These are phyloP conservation scores for Trifolium subterraneum DNA, from an alignment of 306 rosid species.

Conservation along the genomic window DNA sequence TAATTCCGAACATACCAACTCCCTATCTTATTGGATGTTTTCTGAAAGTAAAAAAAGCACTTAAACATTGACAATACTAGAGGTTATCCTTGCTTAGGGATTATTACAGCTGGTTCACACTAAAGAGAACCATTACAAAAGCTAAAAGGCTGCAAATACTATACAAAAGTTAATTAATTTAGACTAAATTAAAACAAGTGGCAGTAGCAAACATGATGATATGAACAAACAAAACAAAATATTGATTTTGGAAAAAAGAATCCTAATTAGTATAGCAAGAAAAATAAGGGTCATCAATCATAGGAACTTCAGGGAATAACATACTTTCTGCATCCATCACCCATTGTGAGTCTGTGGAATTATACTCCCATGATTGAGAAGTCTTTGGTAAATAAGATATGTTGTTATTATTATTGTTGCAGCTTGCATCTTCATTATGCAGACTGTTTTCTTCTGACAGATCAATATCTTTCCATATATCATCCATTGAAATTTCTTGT, in stretches of 20 bases:
- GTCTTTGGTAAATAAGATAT: slow-evolving; percentile 52
- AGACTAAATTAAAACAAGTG: slow-evolving; percentile 17
- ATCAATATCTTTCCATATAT: slow-evolving; percentile 89
- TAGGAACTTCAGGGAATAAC: slow-evolving; percentile 52
- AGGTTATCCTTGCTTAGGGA: slow-evolving; percentile 43
- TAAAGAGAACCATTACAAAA: slow-evolving; percentile 44
- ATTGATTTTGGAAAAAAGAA: slow-evolving; percentile 51
- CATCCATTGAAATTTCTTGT: slow-evolving; percentile 70
- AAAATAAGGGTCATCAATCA: slow-evolving; percentile 50
- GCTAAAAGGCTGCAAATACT: slow-evolving; percentile 49
- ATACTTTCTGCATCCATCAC: slow-evolving; percentile 66
- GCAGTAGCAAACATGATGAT: slow-evolving; percentile 44
- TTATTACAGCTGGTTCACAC: slow-evolving; percentile 54
- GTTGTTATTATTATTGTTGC: slow-evolving; percentile 41
- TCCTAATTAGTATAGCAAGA: slow-evolving; percentile 55
- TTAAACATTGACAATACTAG: slow-evolving; percentile 44
- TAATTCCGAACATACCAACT: slow-evolving; percentile 39
- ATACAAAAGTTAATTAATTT: slow-evolving; percentile 40
- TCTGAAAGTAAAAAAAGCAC: slow-evolving; percentile 52
- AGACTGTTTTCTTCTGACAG: slow-evolving; percentile 55
- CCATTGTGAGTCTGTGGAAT: slow-evolving; percentile 61
- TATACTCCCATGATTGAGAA: slow-evolving; percentile 64
- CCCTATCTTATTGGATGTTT: slow-evolving; percentile 48
- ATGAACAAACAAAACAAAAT: slow-evolving; percentile 53
- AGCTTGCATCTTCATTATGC: slow-evolving; percentile 45